Base-by-base conservation (phyloP, 2,329 filamentous ascomycete genomes). In the Trichoderma polysporum region DNA sequence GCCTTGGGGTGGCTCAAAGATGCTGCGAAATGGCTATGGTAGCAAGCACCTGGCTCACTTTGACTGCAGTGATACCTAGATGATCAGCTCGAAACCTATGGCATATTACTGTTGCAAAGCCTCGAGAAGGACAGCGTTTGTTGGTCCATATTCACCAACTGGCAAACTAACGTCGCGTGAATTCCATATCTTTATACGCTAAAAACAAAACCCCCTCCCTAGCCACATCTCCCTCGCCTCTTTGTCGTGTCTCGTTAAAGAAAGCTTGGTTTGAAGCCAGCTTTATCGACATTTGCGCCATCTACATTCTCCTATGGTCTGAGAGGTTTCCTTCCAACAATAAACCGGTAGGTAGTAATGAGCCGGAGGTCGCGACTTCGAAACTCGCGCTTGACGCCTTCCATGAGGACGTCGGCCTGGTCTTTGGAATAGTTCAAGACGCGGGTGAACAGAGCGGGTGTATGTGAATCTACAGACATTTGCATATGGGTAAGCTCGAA, bases 391-490 rank as follows among this genome's bases (percentile, higher is more conserved):
- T 78, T 77, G 49, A 84, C 71, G 60, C 82, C 81, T 12, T 77
- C 77, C 68, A 83, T 80, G 53, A 85, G 70, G 1, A 78, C 72
- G 67, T 77, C 71, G 0, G 79, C 79, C 25, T 80, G 78, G 47
- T 83, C 80, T 10, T 80, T 73, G 0, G 78, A 72, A 64, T 77
- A 80, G 53, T 76, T 74, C 68, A 73, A 75, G 0, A 79, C 78
- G 1, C 79, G 74, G 0, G 78, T 78, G 67, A 81, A 79, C 10
- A 81, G 71, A 0, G 79, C 79, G 0, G 77, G 79, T 1, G 78
- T 79, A 61, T 81, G 78, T 12, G 79, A 80, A 53, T 78, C 79
- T 2, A 79, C 78, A 17, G 78, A 78, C 79, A 80, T 80, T 63
- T 80, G 78, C 79, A 80, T 80, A 52, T 81, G 77, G 0, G 76